These are phyloP conservation scores for Huntiella moniliformis DNA, from an alignment of 2,329 filamentous ascomycete species.

Conservation along the genomic window DNA sequence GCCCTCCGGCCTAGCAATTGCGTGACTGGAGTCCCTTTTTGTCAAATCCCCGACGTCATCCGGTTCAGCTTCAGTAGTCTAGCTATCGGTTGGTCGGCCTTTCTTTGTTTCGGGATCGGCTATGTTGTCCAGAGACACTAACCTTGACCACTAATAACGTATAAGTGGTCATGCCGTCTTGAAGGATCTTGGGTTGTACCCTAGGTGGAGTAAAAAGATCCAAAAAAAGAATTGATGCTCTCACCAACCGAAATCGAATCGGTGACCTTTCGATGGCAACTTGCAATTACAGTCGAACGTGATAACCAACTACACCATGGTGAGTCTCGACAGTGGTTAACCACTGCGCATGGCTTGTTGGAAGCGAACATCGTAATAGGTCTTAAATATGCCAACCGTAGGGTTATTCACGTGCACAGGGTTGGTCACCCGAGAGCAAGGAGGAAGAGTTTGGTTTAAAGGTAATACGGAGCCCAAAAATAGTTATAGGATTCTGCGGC, in stretches of 20 bases:
- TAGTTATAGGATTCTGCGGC: no score
- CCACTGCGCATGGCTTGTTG: constrained; percentile 10
- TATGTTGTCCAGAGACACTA: background rate
- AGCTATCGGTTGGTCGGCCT: background rate
- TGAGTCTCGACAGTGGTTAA: constrained; percentile 11
- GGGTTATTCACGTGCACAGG: no score
- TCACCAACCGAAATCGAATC: constrained; percentile 11
- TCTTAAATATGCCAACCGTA: background rate
- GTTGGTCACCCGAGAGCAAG: no score
- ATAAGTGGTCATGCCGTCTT: no score
- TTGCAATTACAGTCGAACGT: constrained; percentile 11
- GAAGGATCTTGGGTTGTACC: background rate
- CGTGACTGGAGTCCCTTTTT: no score
- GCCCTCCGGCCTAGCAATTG: no score
- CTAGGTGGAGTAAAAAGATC: background rate
- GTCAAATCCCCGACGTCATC: no score
- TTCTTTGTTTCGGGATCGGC: background rate
- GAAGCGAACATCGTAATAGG: background rate
- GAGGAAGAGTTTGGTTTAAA: no score
- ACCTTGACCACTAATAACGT: no score
- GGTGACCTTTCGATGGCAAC: constrained; percentile 10
- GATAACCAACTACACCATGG: constrained; percentile 12
- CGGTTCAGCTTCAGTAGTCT: no score
- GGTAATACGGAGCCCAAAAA: no score
- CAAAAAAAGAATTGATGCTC: constrained; percentile 4